These are phyloP conservation scores for Elsinoe arachidis DNA, from an alignment of 2,329 filamentous ascomycete species.

Conservation along the genomic window DNA sequence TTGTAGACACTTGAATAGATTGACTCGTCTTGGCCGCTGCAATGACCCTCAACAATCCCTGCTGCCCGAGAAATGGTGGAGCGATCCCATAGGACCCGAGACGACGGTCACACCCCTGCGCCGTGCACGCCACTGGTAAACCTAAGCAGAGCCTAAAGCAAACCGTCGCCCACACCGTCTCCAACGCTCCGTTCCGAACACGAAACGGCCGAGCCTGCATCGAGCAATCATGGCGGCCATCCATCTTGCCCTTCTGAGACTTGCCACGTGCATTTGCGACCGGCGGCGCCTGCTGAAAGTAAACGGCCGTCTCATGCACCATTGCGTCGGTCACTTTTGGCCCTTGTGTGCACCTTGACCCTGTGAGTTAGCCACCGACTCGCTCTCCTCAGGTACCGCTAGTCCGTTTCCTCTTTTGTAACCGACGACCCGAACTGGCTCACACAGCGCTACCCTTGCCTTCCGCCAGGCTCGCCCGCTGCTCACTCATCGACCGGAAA, in stretches of 20 bases:
- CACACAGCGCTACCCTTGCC: conserved; percentile 5
- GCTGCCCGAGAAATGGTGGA: background rate
- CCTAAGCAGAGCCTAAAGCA: too few relatives aligned
- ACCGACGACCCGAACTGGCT: background rate
- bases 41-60: background rate
- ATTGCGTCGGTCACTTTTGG: conserved; percentile 5
- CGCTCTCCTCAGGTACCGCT: conserved; percentile 6
- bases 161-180: background rate
- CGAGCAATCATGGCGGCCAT: background rate
- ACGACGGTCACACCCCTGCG: conserved; percentile 6
- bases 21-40: background rate
- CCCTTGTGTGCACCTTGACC: background rate
- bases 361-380: background rate
- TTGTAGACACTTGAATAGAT: background rate
- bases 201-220: conserved; percentile 3
- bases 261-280: conserved; percentile 7
- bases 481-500: background rate
- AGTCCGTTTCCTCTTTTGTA: conserved; percentile 11
- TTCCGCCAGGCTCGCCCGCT: background rate
- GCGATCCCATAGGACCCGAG: background rate
- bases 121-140: background rate
- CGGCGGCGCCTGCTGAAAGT: background rate
- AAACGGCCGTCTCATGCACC: conserved; percentile 3
- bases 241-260: background rate
- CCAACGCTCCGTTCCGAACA: conserved; percentile 5